phyloP scores from a whole-genome alignment of 345 rosid species.

The Reutealis trisperma region DNA sequence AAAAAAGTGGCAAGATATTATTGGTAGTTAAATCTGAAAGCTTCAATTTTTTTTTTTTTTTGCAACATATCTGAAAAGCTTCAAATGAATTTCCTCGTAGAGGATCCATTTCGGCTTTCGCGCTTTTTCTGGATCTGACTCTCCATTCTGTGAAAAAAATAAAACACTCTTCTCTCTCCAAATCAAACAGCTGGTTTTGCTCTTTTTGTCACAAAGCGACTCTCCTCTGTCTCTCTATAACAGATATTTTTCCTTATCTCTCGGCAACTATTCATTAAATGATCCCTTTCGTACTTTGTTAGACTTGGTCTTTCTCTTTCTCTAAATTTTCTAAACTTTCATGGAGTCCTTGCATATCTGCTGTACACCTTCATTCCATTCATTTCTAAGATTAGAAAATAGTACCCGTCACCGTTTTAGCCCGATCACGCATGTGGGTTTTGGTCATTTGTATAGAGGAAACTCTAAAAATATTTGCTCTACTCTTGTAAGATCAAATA shows the following conservation, averaged over 20 bases:
- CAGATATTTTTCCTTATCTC: too few species aligned
- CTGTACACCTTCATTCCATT: conserved; percentile 22
- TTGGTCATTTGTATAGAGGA: conserved; percentile 25
- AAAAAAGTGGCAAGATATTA: too few species aligned
- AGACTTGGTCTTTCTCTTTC: neutral
- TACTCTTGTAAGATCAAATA: conserved; percentile 29
- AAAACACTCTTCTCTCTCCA: neutral
- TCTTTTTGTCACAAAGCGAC: neutral
- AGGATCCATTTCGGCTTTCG: conserved; percentile 24
- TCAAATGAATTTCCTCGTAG: neutral
- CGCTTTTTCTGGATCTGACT: conserved; percentile 19
- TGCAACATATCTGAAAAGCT: too few species aligned
- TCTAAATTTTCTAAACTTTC: neutral
- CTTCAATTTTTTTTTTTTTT: too few species aligned
- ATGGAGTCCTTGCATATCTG: conserved; percentile 53
- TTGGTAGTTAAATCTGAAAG: too few species aligned
- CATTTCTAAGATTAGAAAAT: conserved; percentile 4
- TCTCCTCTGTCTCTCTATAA: neutral
- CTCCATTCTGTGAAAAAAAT: neutral
- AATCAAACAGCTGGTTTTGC: neutral
- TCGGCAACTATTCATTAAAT: neutral
- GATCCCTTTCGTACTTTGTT: conserved; percentile 17
- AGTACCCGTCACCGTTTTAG: neutral
- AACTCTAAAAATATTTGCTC: conserved; percentile 28
- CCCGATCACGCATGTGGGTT: conserved; percentile 31